Evolutionary conservation across 805 yeast genomes (phyloP), one percentile per base, ranked within the genome.

Genomic region (Saccharomycopsis lassenensis): DNA sequence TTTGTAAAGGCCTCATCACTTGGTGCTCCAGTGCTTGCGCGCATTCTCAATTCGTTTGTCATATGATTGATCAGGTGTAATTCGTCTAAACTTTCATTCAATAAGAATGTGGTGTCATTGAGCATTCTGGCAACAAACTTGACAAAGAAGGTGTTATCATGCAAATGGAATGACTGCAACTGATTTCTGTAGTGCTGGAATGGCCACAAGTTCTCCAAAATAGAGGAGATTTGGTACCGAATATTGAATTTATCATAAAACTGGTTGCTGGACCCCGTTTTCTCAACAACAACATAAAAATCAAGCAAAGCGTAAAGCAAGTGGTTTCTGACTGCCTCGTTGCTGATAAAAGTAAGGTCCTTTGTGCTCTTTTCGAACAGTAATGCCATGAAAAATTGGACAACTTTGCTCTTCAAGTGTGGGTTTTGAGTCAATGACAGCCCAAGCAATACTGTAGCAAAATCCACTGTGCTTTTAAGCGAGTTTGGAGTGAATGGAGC

Each of bases 241-340:
- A 84, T 73, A 55, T 85, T 87, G 61, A 91, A 91, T 58, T 91
- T 91, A 56, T 91, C 99, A 56, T 89, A 89, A 53, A 89, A 91
- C 57, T 91, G 97, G 0, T 93, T 76, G 5, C 89, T 77, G 2
- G 95, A 80, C 7, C 98, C 98, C 0, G 98, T 91, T 51, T 83
- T 86, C 55, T 91, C 99, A 34, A 89, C 87, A 67, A 83, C 84
- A 24, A 91, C 94, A 55, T 89, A 91, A 44, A 86, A 81, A 49
- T 85, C 93, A 57, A 91, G 67, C 39, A 91, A 65, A 1, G 95
- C 81, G 50, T 83, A 86, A 39, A 91, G 62, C 44, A 91, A 54
- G 53, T 86, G 74, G 25, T 75, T 63, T 21, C 62, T 58, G 2
- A 85, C 78, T 16, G 79, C 49, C 36, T 69, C 67, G 48, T 85